Evolutionary conservation across 495 filamentous ascomycete genomes (phyloP), one percentile per base, ranked within the genome.

Genomic region (Tuber magnatum): DNA sequence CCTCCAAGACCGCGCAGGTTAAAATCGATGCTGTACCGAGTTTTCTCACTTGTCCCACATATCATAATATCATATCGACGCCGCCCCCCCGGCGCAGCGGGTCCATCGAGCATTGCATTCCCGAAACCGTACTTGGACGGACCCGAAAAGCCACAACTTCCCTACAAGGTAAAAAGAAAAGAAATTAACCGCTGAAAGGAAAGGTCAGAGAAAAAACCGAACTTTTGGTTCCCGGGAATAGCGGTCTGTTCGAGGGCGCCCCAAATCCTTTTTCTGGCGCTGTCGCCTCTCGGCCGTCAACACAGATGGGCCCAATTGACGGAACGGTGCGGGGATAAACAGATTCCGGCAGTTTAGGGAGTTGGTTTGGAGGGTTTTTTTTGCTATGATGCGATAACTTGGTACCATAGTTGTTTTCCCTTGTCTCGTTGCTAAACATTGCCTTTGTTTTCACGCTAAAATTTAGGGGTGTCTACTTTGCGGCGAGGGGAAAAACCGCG

Each of bases 31-130:
- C 51, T 16, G 28, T 32, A 28, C 51, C 9, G 12, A 61, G 3
- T 32, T 61, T 61, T 61, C 51, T 32, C n/a, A 28, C 1, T 18
- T 35, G 32, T 65, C 56, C 24, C 56, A 56, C 56, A 65, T 6
- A 65, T 35, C 28, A 18, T 65, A 65, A 65, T 65, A 65, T 35
- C 56, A 65, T 65, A 65, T 65, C 56, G 28, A 35, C 56, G 56
- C 56, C 56, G 56, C 56, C 56, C 51, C 48, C n/a, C 56, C 56
- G 56, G 56, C 6, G 56, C 28, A 65, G 56, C 56, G 56, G 56
- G 56, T 65, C 48, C 56, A 65, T 65, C 56, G 56, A 65, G 56
- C 56, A 65, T 35, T 65, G 56, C 56, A 65, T 65, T 65, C 56
- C 56, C 56, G 56, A 65, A 65, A 65, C 56, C 28, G 56, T 65